Evolutionary conservation across 1,139 yeast species (phyloP), one percentile per base, ranked within the genome.

Genomic region (Torulaspora pretoriensis): DNA sequence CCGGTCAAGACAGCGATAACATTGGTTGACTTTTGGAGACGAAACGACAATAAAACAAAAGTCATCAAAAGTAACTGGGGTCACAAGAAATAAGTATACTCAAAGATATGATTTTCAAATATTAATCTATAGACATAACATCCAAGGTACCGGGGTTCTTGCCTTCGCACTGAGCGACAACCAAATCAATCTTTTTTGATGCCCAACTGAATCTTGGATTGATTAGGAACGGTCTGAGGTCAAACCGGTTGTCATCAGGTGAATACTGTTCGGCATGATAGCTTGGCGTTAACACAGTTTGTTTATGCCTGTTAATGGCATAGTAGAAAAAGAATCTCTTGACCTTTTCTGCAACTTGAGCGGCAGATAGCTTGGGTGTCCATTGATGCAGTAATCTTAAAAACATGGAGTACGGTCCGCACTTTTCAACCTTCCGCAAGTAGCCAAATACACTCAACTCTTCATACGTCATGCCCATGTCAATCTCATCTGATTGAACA

Each of bases 181-280:
- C 78, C 47, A 77, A 78, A 59, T 88, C 97, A 44, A 92, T 92
- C 68, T 87, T 89, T 65, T 80, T 81, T 55, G 88, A 78, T 1
- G 97, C 96, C 83, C 92, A 86, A 1, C 90, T 78, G 68, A 89
- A 92, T 49, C 87, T 70, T n/a, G 97, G 97, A 56, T 86, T 80
- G 48, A 92, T 87, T 64, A 92, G 73, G 64, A 92, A 89, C 14
- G 98, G 99, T 54, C 99, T 75, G 60, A 94, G 72, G 64, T 92
- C 99, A 64, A 85, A 92, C 58, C 99, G 77, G 65, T 92, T 92
- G 64, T 92, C 99, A 66, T 92, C 99, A 1, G 98, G 97, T 1
- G 97, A 88, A 63, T 94, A 92, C 60, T 87, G 95, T 63, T 92
- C 99, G 0, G 98, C 98, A 59, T 92, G 98, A 61, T 92, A 94